Base-by-base conservation (phyloP, 352 stramenopile species). In the Phytophthora megakarya region DNA sequence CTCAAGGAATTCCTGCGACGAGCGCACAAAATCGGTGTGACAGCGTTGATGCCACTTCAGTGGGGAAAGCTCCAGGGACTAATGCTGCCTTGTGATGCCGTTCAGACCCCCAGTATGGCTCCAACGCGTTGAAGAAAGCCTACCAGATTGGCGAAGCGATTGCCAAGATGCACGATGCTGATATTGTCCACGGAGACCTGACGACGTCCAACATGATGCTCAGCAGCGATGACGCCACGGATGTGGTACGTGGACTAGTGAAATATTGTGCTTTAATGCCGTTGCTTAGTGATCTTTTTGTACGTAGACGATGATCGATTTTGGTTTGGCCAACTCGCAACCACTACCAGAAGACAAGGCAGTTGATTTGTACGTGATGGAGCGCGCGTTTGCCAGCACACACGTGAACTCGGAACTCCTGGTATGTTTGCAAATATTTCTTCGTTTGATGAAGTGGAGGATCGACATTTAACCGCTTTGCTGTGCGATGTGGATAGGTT, bases 131-230 rank as follows among this genome's bases (percentile, higher is more conserved):
- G 35, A 66, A 82, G 51, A 80, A 97, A 30, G 90, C 89, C 50
- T 88, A 88, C 50, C 70, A 83, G 53, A 93, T 98, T 44, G 93
- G 93, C 21, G 76, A 76, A 56, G 78, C 94, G n/a, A 89, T 98
- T 60, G 93, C 84, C 28, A 92, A 89, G 64, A 95, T 98, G 80
- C 92, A 98, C 69, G 88, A 96, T 75, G 76, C 90, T 21, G 89
- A 96, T 58, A 88, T 98, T 63, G 86, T 98, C 46, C 93, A 98
- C 62, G 93, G 93, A 44, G 93, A 98, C 70, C 74, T 98, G 40
- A 98, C 92, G 38, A 98, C 93, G 22, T 98, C 92, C 43, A 98
- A 98, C 64, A 89, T 98, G 69, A 95, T 98, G 86, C 67, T 96
- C n/a, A 77, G 70, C 55, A 88, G 78, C 44, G 68, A 82, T 2